phyloP scores from a whole-genome alignment of 2,329 filamentous ascomycete genomes.

The Hypoxylon sp. region DNA sequence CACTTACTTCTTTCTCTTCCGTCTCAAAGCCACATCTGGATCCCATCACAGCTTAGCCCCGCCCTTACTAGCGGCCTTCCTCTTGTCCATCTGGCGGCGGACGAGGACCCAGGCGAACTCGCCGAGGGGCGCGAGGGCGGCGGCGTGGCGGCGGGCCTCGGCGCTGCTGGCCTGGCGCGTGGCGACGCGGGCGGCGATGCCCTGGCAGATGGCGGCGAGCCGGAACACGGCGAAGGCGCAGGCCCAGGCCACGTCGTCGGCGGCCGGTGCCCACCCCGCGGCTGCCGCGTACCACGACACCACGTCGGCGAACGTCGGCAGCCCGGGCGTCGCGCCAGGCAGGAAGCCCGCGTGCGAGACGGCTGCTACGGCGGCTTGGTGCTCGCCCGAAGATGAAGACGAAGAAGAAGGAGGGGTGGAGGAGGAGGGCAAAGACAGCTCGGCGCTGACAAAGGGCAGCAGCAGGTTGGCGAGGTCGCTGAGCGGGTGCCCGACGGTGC shows the following conservation, averaged over 20 bases:
- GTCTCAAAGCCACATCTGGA: no score
- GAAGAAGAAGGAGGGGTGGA: constrained; percentile 4
- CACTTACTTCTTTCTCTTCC: background rate
- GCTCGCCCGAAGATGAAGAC: constrained; percentile 29
- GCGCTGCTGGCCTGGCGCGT: constrained; percentile 87
- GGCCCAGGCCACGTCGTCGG: constrained; percentile 68
- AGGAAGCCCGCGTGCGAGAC: constrained; percentile 59
- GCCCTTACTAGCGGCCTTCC: background rate
- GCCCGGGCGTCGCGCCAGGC: constrained; percentile 69
- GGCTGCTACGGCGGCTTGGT: constrained; percentile 43
- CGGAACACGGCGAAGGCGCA: constrained; percentile 69
- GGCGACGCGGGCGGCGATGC: constrained; percentile 89
- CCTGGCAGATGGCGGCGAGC: constrained; percentile 74
- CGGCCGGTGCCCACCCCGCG: constrained; percentile 69
- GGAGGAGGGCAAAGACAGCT: constrained; percentile 25
- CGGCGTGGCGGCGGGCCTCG: constrained; percentile 76
- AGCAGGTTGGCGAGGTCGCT: constrained; percentile 87
- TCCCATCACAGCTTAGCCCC: constrained; percentile 24
- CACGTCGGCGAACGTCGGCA: constrained; percentile 56
- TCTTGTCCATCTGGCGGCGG: constrained; percentile 10
- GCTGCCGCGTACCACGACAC: constrained; percentile 72
- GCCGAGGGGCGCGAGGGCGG: constrained; percentile 74
- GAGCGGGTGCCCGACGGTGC: constrained; percentile 93
- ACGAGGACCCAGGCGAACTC: constrained; percentile 81
- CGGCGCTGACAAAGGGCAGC: constrained; percentile 56